A percentile compares a stretch with the other conserved stretches of the same genome.
Conservation (phyloP, 2,329 filamentous ascomycete species). For the Paecilomyces niveus region DNA sequence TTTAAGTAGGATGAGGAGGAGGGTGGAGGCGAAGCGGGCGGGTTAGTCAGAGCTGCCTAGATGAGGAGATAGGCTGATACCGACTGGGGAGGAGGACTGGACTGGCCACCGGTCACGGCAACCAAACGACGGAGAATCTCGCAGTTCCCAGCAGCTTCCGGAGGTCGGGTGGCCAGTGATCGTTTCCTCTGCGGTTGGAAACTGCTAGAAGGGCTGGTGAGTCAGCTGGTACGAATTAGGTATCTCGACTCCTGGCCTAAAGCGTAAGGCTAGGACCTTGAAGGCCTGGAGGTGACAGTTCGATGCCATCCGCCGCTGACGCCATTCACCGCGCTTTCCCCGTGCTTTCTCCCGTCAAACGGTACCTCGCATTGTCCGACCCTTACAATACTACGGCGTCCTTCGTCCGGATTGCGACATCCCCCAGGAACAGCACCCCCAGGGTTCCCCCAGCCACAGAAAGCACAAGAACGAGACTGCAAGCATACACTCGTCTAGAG, state of each 20-base stretch:
- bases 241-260: neutral
- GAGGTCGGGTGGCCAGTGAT: neutral
- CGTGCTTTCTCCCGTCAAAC: neutral
- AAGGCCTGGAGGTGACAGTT: constrained; percentile 2
- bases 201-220: constrained; percentile 10
- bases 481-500: neutral
- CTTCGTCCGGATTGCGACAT: neutral
- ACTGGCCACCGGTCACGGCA: constrained; percentile 20
- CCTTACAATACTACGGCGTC: neutral
- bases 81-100: neutral
- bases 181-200: constrained; percentile 4
- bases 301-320: constrained; percentile 18
- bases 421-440: neutral
- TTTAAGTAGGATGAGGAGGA: constrained; percentile 24
- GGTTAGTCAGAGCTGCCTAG: constrained; percentile 15
- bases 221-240: neutral
- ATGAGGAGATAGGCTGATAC: constrained; percentile 3
- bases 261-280: neutral
- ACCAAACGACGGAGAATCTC: constrained; percentile 5
- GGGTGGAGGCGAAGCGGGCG: constrained; percentile 15
- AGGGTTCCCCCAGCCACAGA: neutral
- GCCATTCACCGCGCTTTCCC: constrained; percentile 12
- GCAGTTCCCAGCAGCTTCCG: neutral
- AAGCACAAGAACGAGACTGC: neutral
- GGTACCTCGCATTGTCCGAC: neutral